Percentiles rank a stretch among this genome's conserved stretches.
phyloP scores from a whole-genome alignment of 768 basidiomycete genomes.

The Termitomyces sp. region DNA sequence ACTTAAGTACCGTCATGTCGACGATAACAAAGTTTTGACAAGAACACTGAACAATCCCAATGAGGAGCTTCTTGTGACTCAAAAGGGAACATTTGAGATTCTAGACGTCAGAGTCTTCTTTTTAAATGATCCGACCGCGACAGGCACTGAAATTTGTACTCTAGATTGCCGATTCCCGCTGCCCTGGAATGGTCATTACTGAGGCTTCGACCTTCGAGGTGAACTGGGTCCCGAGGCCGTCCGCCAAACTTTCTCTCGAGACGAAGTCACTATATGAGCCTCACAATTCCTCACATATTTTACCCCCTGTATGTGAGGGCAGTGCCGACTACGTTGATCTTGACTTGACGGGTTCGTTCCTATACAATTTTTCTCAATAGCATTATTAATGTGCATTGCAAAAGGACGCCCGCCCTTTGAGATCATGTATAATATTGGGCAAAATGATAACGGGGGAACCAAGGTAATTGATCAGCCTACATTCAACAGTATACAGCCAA shows the following conservation, averaged over 20 bases:
- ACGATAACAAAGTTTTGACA: constrained; percentile 33
- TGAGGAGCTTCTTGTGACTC: constrained; percentile 64
- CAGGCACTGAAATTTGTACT: constrained; percentile 19
- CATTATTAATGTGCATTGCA: neutral
- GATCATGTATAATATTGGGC: constrained; percentile 83
- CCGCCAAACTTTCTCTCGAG: constrained; percentile 57
- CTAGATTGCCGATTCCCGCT: constrained; percentile 80
- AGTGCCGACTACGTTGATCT: constrained; percentile 76
- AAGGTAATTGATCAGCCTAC: constrained; percentile 70
- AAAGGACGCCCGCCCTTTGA: constrained; percentile 90
- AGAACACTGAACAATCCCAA: constrained; percentile 56
- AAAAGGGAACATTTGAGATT: constrained; percentile 74
- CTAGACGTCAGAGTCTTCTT: constrained; percentile 42
- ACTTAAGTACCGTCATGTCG: constrained; percentile 61
- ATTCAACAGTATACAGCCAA: constrained; percentile 80
- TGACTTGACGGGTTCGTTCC: constrained; percentile 60
- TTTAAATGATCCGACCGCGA: neutral
- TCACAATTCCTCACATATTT: constrained; percentile 69
- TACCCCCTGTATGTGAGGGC: constrained; percentile 81
- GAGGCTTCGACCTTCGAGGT: constrained; percentile 65
- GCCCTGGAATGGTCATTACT: constrained; percentile 64
- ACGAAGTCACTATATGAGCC: constrained; percentile 52
- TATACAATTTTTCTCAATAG: neutral
- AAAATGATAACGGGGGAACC: constrained; percentile 64
- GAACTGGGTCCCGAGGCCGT: constrained; percentile 76